Conservation (phyloP, 2,329 filamentous ascomycete genomes). For the Hypoxylon rubiginosum region DNA sequence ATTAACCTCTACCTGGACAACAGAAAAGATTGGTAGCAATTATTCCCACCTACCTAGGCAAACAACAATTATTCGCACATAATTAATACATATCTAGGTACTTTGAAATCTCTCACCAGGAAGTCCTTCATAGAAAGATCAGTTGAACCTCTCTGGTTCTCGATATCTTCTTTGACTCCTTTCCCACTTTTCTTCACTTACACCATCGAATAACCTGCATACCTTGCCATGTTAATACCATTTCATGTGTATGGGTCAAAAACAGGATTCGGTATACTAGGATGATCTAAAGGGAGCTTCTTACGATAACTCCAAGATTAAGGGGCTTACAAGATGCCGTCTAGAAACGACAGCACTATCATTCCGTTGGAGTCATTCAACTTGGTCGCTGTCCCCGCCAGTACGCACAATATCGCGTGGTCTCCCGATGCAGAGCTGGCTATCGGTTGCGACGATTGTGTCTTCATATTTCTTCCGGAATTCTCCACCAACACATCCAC, state of each 20-base stretch:
- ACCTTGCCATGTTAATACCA: constrained; percentile 10
- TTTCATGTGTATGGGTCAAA: background rate
- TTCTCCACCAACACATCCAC: constrained; percentile 47
- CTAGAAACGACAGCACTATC: constrained; percentile 50
- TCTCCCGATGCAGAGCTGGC: constrained; percentile 71
- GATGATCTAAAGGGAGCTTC: background rate
- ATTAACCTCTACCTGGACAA: background rate
- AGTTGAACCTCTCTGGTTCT: background rate
- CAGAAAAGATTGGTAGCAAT: background rate
- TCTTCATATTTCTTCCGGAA: constrained; percentile 65
- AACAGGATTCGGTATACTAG: background rate
- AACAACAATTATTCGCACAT: background rate
- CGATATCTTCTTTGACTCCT: background rate
- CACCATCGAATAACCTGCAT: background rate
- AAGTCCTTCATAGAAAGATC: background rate
- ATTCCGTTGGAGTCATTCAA: constrained; percentile 63
- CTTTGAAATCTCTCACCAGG: background rate
- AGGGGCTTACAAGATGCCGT: constrained; percentile 29
- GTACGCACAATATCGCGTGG: constrained; percentile 62
- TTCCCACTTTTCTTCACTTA: background rate
- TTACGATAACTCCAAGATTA: background rate
- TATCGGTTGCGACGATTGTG: constrained; percentile 68
- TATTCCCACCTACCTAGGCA: background rate
- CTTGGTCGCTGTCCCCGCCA: constrained; percentile 60
- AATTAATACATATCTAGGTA: background rate